These are phyloP conservation scores for Mariannaea elegans DNA, from an alignment of 2,329 filamentous ascomycete species.

Conservation along the genomic window DNA sequence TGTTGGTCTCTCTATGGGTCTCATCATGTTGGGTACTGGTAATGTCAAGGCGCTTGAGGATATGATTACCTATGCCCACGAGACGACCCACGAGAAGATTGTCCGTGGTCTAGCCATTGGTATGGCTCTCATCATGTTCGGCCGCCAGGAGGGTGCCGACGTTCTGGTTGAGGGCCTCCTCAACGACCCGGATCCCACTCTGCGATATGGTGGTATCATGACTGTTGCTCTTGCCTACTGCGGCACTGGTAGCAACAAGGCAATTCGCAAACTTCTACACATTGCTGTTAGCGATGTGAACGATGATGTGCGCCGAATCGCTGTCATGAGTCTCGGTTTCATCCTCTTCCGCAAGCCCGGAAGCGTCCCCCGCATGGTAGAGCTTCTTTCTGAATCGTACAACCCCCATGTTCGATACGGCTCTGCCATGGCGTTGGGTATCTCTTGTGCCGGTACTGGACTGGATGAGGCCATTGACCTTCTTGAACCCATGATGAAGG, in stretches of 20 bases:
- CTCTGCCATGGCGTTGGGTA: conserved; percentile 97
- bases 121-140: conserved; percentile 99
- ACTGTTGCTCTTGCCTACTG: conserved; percentile 98
- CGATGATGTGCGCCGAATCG: conserved; percentile 94
- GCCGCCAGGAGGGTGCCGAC: conserved; percentile 92
- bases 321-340: conserved; percentile 97
- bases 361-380: conserved; percentile 98
- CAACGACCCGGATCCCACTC: conserved; percentile 90
- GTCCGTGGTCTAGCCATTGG: conserved; percentile 94
- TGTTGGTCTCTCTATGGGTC: conserved; percentile 93
- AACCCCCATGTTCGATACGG: conserved; percentile 98
- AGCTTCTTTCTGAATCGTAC: conserved; percentile 97
- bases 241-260: conserved; percentile 97
- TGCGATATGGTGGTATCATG: conserved; percentile 97
- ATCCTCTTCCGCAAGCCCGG: conserved; percentile 98
- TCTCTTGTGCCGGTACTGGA: conserved; percentile 95
- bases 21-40: conserved; percentile 98
- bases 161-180: conserved; percentile 93
- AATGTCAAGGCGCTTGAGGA: conserved; percentile 92
- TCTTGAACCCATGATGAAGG: conserved; percentile 99
- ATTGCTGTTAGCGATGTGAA: conserved; percentile 98
- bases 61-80: conserved; percentile 97
- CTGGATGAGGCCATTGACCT: conserved; percentile 96
- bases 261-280: conserved; percentile 93
- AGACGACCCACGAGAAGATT: conserved; percentile 99